A percentile compares a stretch with the other conserved stretches of the same genome.
phyloP scores from a whole-genome alignment of 805 yeast genomes.

The Yarrowia alimentaria region DNA sequence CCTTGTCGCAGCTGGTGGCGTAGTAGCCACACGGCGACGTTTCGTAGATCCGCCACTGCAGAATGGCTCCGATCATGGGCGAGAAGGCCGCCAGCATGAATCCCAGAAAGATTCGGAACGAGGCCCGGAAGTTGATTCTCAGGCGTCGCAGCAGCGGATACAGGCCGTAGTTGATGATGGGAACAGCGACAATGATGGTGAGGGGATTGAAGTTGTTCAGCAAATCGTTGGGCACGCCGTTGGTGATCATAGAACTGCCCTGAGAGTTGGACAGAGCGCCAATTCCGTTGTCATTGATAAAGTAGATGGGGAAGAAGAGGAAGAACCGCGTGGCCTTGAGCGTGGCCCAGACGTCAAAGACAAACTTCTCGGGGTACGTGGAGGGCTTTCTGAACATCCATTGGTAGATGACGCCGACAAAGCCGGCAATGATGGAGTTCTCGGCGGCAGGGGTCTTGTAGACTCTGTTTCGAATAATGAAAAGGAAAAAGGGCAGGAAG shows the following conservation, averaged over 20 bases:
- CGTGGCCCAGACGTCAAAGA: constrained; percentile 59
- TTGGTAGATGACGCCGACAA: constrained; percentile 12
- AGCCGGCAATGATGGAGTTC: constrained; percentile 27
- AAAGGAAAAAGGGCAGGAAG: constrained; percentile 51
- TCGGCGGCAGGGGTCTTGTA: constrained; percentile 39
- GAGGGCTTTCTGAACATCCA: constrained; percentile 40
- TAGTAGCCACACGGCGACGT: constrained; percentile 53
- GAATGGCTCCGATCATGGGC: constrained; percentile 50
- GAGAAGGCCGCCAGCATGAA: constrained; percentile 49
- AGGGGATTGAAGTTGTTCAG: constrained; percentile 55
- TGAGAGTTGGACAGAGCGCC: constrained; percentile 48
- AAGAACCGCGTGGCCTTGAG: constrained; percentile 62
- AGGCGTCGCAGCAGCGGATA: constrained; percentile 49
- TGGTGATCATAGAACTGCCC: constrained; percentile 53
- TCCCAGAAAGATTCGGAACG: constrained; percentile 49
- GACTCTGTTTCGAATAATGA: constrained; percentile 45
- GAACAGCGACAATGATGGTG: constrained; percentile 52
- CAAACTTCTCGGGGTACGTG: constrained; percentile 52
- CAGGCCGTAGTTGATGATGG: constrained; percentile 49
- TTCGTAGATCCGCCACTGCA: constrained; percentile 50
- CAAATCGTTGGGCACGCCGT: constrained; percentile 57
- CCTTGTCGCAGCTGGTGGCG: constrained; percentile 37
- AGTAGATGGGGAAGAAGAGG: constrained; percentile 59
- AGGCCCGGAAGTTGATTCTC: constrained; percentile 47
- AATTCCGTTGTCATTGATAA: constrained; percentile 50